Evolutionary conservation across 257 asterid genomes (phyloP).

Genomic region (Fraxinus anomala): DNA sequence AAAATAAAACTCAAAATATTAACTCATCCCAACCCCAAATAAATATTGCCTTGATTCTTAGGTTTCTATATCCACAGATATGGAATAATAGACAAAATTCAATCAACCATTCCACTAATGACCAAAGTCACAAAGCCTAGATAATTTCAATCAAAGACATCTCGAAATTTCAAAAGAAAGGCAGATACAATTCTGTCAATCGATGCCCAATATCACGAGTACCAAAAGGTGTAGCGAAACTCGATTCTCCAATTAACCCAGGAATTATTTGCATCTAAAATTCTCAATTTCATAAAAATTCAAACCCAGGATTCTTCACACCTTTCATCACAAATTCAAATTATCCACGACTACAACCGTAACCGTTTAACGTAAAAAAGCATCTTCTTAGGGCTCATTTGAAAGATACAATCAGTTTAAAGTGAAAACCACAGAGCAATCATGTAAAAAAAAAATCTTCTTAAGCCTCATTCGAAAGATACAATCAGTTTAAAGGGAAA

Average conservation of each 20-base stretch:
- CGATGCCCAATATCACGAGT: constrained; percentile 14
- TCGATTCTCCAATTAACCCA: constrained; percentile 24
- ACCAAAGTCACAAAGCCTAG: constrained; percentile 21
- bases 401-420: too few species aligned
- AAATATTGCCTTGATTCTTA: too few species aligned
- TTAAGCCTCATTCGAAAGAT: neutral
- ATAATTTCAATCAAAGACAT: neutral
- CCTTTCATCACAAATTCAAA: constrained; percentile 20
- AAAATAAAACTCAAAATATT: too few species aligned
- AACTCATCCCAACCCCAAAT: too few species aligned
- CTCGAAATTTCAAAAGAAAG: constrained; percentile 2
- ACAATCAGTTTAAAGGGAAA: neutral
- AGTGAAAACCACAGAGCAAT: too few species aligned
- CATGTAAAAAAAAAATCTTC: too few species aligned
- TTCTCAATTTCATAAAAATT: constrained; percentile 9
- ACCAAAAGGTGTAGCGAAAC: constrained; percentile 17
- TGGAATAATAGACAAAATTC: neutral
- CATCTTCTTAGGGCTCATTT: neutral
- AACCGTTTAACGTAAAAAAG: neutral
- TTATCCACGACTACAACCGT: constrained; percentile 5
- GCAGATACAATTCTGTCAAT: constrained; percentile 1
- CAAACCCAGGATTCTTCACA: constrained; percentile 20
- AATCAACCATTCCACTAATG: constrained; percentile 20
- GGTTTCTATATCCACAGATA: too few species aligned
- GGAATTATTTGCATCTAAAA: constrained; percentile 8